Percentiles rank a stretch among this genome's conserved stretches.
Evolutionary conservation across 2,329 filamentous ascomycete genomes (phyloP).

Genomic region (Apiospora malaysiana): DNA sequence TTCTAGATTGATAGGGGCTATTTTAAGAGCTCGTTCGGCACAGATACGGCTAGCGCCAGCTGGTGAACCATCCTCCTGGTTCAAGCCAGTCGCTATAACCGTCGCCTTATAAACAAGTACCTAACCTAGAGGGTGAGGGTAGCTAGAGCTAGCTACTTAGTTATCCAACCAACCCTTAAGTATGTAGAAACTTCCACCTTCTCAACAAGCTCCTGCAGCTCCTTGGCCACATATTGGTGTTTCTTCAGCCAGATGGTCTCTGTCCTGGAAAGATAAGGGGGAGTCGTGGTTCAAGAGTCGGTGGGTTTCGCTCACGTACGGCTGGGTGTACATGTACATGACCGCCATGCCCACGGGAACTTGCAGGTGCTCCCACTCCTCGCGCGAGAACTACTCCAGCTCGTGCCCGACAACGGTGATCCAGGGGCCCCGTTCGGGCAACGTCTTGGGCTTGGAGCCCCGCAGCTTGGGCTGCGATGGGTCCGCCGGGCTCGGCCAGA

Average conservation of each 20-base stretch:
- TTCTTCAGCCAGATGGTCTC: constrained; percentile 22
- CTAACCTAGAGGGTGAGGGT: no score
- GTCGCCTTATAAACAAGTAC: not conserved
- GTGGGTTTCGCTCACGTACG: constrained; percentile 34
- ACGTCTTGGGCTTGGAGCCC: constrained; percentile 38
- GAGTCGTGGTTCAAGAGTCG: not conserved
- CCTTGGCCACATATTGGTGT: constrained; percentile 43
- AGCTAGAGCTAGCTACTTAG: no score
- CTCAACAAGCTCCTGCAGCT: not conserved
- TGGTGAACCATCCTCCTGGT: no score
- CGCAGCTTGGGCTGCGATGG: constrained; percentile 47
- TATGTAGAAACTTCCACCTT: not conserved
- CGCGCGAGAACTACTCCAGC: constrained; percentile 55
- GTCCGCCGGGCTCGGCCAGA: constrained; percentile 61
- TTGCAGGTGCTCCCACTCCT: constrained; percentile 41
- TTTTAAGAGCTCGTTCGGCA: no score
- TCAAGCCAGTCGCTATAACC: not conserved
- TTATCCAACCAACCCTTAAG: no score
- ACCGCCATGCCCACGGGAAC: constrained; percentile 46
- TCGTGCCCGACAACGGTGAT: constrained; percentile 61
- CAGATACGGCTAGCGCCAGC: no score
- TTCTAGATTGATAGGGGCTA: no score
- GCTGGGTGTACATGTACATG: constrained; percentile 58
- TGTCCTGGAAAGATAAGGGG: not conserved
- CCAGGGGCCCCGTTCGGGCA: constrained; percentile 43